phyloP scores from a whole-genome alignment of 371 early-diverging fungal genomes.

The Mortierella sp. region DNA sequence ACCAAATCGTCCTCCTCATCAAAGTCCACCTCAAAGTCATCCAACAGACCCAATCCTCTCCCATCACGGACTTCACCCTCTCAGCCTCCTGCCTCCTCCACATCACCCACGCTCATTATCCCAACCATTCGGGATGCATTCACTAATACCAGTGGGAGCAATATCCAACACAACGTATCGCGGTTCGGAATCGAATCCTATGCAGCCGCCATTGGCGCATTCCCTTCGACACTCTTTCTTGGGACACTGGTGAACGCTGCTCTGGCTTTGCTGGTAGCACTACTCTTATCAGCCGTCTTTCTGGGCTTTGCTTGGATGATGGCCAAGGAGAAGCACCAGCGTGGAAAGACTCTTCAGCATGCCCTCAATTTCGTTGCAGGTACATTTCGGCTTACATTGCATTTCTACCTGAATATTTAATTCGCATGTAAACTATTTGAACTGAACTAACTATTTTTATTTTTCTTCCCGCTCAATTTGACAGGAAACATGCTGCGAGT shows the following conservation, averaged over 20 bases:
- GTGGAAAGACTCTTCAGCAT: constrained; percentile 49
- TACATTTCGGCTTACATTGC: no score
- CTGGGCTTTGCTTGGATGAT: constrained; percentile 49
- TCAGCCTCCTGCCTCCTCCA: constrained; percentile 9
- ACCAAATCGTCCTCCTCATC: neutral
- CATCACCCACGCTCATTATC: constrained; percentile 20
- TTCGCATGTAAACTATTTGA: no score
- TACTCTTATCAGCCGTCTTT: constrained; percentile 47
- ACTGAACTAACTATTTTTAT: neutral
- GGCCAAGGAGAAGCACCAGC: constrained; percentile 49
- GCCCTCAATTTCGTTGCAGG: constrained; percentile 48
- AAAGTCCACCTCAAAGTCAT: neutral
- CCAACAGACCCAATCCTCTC: neutral
- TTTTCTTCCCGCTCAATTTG: neutral
- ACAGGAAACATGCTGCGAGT: constrained; percentile 44
- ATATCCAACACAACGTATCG: constrained; percentile 31
- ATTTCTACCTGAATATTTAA: no score
- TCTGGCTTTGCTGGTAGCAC: constrained; percentile 32
- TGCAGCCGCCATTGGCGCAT: constrained; percentile 59
- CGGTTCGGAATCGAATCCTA: constrained; percentile 61
- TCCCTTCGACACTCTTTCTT: constrained; percentile 59
- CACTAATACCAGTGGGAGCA: constrained; percentile 15
- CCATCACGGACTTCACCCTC: constrained; percentile 9
- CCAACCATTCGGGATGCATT: constrained; percentile 41
- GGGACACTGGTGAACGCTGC: constrained; percentile 41